Evolutionary conservation across 495 filamentous ascomycete genomes (phyloP).

Genomic region (Aspergillus saccharolyticus): DNA sequence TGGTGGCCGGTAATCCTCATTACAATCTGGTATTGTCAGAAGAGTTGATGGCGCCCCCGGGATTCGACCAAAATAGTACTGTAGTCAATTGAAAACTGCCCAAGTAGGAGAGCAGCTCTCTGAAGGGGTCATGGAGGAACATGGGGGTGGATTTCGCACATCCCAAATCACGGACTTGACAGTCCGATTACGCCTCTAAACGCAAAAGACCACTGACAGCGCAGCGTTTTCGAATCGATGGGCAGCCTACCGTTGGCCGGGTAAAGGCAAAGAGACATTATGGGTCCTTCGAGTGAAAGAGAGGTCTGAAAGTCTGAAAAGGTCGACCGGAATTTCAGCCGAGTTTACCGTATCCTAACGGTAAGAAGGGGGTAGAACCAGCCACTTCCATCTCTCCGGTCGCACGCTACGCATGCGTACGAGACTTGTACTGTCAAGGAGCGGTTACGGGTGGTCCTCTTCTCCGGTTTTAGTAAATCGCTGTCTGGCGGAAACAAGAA

Average conservation of each 20-base stretch:
- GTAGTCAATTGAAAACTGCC: background rate
- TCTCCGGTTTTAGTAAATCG: constrained; percentile 39
- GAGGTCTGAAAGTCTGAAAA: constrained; percentile 2
- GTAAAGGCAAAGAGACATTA: constrained; percentile 4
- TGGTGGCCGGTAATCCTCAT: background rate
- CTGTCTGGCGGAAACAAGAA: constrained; percentile 25
- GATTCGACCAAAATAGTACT: background rate
- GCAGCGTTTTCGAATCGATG: constrained; percentile 13
- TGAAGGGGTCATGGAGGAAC: background rate
- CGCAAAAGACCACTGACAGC: constrained; percentile 13
- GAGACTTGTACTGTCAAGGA: constrained; percentile 29
- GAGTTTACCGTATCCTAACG: background rate
- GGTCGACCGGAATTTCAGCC: constrained; percentile 7
- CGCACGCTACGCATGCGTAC: constrained; percentile 37
- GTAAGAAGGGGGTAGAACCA: constrained; percentile 6
- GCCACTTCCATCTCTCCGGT: constrained; percentile 26
- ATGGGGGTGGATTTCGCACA: background rate
- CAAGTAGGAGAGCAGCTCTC: background rate
- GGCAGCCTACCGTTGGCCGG: constrained; percentile 3
- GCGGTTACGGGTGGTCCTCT: constrained; percentile 40
- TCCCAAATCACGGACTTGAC: background rate
- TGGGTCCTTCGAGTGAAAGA: constrained; percentile 7
- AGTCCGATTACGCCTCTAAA: background rate
- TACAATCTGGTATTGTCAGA: background rate
- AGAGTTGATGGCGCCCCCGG: background rate